These are phyloP conservation scores for Chaetomiaceae sp. DNA, from an alignment of 2,329 filamentous ascomycete species.

Conservation along the genomic window DNA sequence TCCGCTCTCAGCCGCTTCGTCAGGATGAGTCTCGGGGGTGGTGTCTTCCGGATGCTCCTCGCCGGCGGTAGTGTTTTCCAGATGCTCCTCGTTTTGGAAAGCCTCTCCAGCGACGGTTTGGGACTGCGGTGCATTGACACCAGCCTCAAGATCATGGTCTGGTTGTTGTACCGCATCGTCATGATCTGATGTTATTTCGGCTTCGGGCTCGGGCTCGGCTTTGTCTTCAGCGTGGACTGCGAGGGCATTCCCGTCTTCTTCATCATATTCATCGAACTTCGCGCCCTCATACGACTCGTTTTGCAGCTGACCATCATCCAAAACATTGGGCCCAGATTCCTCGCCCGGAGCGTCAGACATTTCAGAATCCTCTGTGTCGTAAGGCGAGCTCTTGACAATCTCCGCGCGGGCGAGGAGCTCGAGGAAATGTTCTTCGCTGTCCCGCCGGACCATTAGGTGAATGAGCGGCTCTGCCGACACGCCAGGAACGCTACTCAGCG, in stretches of 20 bases:
- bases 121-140: neutral
- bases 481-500: slow-evolving; percentile 13
- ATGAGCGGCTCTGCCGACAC: slow-evolving; percentile 16
- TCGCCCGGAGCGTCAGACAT: slow-evolving; percentile 13
- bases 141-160: neutral
- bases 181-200: neutral
- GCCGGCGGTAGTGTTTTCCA: neutral
- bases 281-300: slow-evolving; percentile 13
- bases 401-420: slow-evolving; percentile 21
- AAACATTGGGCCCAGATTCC: neutral
- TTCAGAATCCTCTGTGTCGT: slow-evolving; percentile 13
- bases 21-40: neutral
- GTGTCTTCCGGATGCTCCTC: slow-evolving; percentile 3
- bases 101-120: neutral
- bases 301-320: slow-evolving; percentile 7
- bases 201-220: neutral
- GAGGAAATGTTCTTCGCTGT: slow-evolving; percentile 24
- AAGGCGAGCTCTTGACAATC: slow-evolving; percentile 9
- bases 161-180: neutral
- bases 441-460: slow-evolving; percentile 21
- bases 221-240: neutral
- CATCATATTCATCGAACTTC: slow-evolving; percentile 9
- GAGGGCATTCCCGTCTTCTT: neutral
- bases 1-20: slow-evolving; percentile 2
- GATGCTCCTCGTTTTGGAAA: neutral